Evolutionary conservation across 2,329 filamentous ascomycete genomes (phyloP), one percentile per base, ranked within the genome.

Genomic region (Aspergillus jensenii): DNA sequence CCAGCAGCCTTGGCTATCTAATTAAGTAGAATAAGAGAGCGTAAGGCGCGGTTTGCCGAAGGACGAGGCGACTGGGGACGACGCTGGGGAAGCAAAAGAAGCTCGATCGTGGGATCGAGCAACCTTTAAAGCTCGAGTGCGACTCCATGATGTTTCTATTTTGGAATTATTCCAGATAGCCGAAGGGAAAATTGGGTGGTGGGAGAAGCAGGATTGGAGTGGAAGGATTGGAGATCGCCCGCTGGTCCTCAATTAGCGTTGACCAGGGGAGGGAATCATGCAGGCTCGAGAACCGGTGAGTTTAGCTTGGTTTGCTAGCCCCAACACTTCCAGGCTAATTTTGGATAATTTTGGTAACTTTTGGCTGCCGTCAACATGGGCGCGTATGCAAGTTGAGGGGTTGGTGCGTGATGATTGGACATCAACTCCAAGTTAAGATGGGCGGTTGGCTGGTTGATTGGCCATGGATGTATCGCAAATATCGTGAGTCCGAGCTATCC

Each of bases 1-100:
- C 75, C 74, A 71, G 74, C 74, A 76, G 74, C 68, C 67, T 73
- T 68, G 68, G 66, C 68, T 66, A 62, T 73, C 68, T 73, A 70
- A 67, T 64, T 64, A 65, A 47, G 56, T 61, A 66, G 59, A 50
- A 57, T 62, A 68, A 58, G 57, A 62, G 60, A 66, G 65, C 61
- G 63, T 65, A 69, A 68, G 65, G 64, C 63, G 63, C 64, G 56
- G 62, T 56, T 31, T 59, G 54, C 58, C 61, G 57, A 65, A 59
- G 58, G 57, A 65, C 49, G 60, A 61, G 56, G 57, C 61, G 59
- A 62, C 53, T 55, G 52, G 55, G 59, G 58, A 62, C 55, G 59
- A 65, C 57, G 59, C 59, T 58, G 53, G 50, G 55, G 52, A 55
- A 64, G 40, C 54, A 55, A 59, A 58, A 17, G 37, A 55, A 46